Evolutionary conservation across 2,329 filamentous ascomycete species (phyloP).

Genomic region (Pyricularia pennisetigena): DNA sequence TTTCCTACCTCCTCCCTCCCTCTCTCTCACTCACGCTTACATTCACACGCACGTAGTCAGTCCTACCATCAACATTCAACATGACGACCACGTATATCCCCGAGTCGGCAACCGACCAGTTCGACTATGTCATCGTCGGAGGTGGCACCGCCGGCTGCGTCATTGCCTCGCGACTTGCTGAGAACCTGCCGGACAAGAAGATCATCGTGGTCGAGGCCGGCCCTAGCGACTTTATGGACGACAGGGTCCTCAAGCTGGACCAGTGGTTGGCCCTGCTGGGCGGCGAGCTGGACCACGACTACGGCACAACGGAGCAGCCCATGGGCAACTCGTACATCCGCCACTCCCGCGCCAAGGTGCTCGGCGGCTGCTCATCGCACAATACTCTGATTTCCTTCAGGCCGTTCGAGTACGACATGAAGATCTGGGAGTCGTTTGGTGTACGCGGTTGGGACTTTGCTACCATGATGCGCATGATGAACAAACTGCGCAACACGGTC

Average conservation of each 20-base stretch:
- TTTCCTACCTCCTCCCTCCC: background rate
- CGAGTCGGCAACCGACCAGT: slow-evolving; percentile 53
- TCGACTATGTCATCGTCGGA: slow-evolving; percentile 79
- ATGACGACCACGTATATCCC: slow-evolving; percentile 63
- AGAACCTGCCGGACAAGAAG: slow-evolving; percentile 74
- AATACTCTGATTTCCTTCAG: slow-evolving; percentile 92
- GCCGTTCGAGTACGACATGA: slow-evolving; percentile 80
- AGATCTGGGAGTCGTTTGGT: slow-evolving; percentile 73
- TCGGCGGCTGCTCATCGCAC: slow-evolving; percentile 87
- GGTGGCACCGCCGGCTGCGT: slow-evolving; percentile 83
- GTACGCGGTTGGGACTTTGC: slow-evolving; percentile 82
- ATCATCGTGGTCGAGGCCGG: slow-evolving; percentile 81
- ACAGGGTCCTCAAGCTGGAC: slow-evolving; percentile 75
- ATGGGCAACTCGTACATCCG: slow-evolving; percentile 86
- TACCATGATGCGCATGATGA: slow-evolving; percentile 69
- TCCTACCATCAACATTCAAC: slow-evolving; percentile 17
- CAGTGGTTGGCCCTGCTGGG: slow-evolving; percentile 81
- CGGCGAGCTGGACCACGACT: slow-evolving; percentile 85
- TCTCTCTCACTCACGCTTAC: background rate
- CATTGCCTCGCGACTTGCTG: slow-evolving; percentile 66
- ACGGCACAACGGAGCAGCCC: slow-evolving; percentile 80
- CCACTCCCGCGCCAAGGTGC: slow-evolving; percentile 84
- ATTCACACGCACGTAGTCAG: background rate
- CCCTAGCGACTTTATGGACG: slow-evolving; percentile 81
- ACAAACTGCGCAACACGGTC: slow-evolving; percentile 81